Conservation (phyloP, 352 stramenopile genomes). For the Pythium dissotocum region DNA sequence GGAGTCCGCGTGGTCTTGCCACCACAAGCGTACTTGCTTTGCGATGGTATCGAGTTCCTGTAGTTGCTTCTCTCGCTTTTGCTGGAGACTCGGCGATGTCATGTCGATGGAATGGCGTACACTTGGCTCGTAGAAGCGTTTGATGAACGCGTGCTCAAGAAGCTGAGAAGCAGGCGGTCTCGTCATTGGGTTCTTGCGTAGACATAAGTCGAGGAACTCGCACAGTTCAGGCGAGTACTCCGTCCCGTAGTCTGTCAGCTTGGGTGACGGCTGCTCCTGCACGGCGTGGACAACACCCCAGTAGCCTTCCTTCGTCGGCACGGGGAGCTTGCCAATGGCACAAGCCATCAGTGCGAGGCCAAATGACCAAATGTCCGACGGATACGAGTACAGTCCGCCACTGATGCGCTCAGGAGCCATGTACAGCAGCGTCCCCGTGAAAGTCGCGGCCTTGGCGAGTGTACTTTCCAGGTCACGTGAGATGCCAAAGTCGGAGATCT, state of each 20-base stretch:
- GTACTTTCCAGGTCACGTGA: constrained; percentile 80
- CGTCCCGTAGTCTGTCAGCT: constrained; percentile 61
- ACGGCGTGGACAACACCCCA: constrained; percentile 89
- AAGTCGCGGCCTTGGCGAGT: constrained; percentile 86
- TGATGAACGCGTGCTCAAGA: constrained; percentile 74
- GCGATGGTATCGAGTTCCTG: constrained; percentile 52
- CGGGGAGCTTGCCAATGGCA: constrained; percentile 83
- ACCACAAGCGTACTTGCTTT: constrained; percentile 56
- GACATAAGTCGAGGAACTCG: constrained; percentile 78
- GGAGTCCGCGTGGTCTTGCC: constrained; percentile 40
- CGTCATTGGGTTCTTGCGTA: constrained; percentile 76
- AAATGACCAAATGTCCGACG: constrained; percentile 86
- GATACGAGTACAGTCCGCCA: constrained; percentile 88
- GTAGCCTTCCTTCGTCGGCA: constrained; percentile 84
- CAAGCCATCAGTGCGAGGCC: constrained; percentile 82
- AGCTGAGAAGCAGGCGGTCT: constrained; percentile 51
- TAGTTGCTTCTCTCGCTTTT: constrained; percentile 33
- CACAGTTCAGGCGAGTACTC: constrained; percentile 69
- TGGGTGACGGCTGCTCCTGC: constrained; percentile 73
- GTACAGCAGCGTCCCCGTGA: constrained; percentile 92
- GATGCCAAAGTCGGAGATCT: constrained; percentile 89
- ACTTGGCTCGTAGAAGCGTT: constrained; percentile 47
- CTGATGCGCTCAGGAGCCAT: constrained; percentile 94
- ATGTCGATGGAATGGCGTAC: constrained; percentile 30
- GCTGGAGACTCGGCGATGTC: constrained; percentile 20